Evolutionary conservation across 345 rosid species (phyloP).

Genomic region (Eucalyptus pauciflora): DNA sequence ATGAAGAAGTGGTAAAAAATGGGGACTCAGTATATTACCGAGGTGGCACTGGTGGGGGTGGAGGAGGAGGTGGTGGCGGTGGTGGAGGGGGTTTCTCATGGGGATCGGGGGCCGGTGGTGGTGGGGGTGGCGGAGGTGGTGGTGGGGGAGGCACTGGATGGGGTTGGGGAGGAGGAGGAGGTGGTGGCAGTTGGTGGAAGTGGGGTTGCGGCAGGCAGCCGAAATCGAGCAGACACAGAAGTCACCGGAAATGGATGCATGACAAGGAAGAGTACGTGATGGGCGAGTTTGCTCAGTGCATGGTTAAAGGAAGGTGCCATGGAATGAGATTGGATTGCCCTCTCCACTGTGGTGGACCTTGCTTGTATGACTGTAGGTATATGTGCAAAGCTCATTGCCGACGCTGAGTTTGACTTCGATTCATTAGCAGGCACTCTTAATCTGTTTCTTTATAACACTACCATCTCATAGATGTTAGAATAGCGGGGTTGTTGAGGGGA

Average conservation of each 20-base stretch:
- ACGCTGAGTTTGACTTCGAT: background rate
- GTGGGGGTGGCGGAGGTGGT: background rate
- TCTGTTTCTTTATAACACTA: background rate
- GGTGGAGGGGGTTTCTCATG: constrained; percentile 23
- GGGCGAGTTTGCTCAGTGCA: constrained; percentile 57
- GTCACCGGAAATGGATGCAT: constrained; percentile 1
- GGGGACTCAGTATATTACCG: constrained; percentile 5
- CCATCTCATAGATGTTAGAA: background rate
- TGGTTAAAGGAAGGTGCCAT: constrained; percentile 35
- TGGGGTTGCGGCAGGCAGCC: constrained; percentile 37
- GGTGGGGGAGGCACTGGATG: constrained; percentile 17
- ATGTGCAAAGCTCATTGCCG: constrained; percentile 66
- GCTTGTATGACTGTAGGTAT: constrained; percentile 45
- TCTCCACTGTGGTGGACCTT: constrained; percentile 55
- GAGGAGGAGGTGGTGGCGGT: background rate
- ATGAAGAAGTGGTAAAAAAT: constrained; percentile 2
- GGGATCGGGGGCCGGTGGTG: constrained; percentile 10
- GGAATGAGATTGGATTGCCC: constrained; percentile 54
- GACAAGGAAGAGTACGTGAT: constrained; percentile 8
- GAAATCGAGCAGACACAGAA: background rate
- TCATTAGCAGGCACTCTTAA: background rate
- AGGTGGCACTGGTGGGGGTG: background rate
- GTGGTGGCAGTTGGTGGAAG: constrained; percentile 42
- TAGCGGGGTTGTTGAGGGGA: background rate
- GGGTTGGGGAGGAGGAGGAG: constrained; percentile 36